Percentiles rank a stretch among this genome's conserved stretches.
These are phyloP conservation scores for Breviolum minutum DNA, from an alignment of 73 alveolate species.

Conservation along the genomic window DNA sequence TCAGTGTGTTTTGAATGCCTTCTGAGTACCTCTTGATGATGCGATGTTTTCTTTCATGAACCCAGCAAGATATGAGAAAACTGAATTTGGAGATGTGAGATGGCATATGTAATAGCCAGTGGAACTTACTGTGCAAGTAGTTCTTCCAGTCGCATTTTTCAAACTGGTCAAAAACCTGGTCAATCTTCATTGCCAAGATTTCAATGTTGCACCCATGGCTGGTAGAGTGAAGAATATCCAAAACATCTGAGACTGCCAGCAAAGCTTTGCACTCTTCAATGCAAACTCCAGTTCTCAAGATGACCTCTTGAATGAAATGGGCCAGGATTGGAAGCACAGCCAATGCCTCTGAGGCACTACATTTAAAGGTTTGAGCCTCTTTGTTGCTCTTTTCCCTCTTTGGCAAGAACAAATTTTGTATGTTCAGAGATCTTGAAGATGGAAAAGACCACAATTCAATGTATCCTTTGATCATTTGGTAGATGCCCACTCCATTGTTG, in stretches of 20 bases:
- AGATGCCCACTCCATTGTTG: neutral
- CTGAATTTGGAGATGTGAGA: neutral
- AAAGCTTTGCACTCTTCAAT: neutral
- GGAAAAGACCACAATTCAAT: neutral
- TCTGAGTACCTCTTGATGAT: neutral
- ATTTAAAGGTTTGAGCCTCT: neutral
- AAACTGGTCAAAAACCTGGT: neutral
- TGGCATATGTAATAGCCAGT: constrained; percentile 4
- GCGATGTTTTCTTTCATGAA: constrained; percentile 26
- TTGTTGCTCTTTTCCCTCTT: neutral
- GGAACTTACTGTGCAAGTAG: neutral
- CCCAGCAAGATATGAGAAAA: neutral
- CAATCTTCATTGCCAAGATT: neutral
- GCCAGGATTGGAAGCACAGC: neutral
- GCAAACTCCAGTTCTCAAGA: neutral
- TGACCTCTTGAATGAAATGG: neutral
- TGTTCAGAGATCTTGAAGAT: neutral
- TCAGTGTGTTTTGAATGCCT: neutral
- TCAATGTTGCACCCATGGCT: neutral
- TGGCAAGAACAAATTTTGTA: neutral
- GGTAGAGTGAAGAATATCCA: neutral
- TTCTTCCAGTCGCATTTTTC: neutral
- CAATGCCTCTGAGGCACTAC: neutral
- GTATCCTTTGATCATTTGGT: neutral
- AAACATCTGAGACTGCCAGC: neutral